These are phyloP conservation scores for Cercospora canescens DNA, from an alignment of 2,329 filamentous ascomycete species.

Conservation along the genomic window DNA sequence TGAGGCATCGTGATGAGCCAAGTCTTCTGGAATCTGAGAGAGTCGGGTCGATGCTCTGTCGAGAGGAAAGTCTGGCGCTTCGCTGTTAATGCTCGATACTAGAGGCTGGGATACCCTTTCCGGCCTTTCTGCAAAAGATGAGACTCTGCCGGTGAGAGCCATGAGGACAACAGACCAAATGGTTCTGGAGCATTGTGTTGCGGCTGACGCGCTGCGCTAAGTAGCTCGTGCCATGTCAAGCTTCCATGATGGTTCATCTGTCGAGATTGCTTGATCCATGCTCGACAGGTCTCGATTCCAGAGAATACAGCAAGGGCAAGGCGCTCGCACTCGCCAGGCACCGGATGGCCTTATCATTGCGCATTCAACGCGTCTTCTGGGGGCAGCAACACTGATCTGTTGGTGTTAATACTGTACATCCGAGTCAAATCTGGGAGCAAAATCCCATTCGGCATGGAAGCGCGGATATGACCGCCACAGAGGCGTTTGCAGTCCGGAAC, in stretches of 20 bases:
- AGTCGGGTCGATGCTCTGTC: neutral
- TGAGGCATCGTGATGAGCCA: slow-evolving; percentile 72
- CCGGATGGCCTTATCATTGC: neutral
- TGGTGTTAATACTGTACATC: neutral
- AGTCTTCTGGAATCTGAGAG: slow-evolving; percentile 48
- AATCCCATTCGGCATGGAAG: neutral
- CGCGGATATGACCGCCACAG: neutral
- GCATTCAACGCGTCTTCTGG: neutral
- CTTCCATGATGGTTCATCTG: neutral
- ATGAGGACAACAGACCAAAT: neutral
- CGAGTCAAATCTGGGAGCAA: neutral
- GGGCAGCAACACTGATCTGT: neutral
- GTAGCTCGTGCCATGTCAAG: neutral
- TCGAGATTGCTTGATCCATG: neutral
- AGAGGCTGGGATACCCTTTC: neutral
- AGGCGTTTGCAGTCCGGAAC: neutral
- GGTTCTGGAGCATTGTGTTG: neutral
- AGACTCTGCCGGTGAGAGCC: neutral
- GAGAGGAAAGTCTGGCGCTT: neutral
- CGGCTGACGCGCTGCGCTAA: neutral
- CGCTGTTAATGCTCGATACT: neutral
- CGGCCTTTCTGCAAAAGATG: neutral
- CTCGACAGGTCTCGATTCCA: neutral
- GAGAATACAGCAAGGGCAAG: neutral
- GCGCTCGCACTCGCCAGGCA: neutral